phyloP scores from a whole-genome alignment of 352 stramenopile genomes.

The Pythium chondricola region DNA sequence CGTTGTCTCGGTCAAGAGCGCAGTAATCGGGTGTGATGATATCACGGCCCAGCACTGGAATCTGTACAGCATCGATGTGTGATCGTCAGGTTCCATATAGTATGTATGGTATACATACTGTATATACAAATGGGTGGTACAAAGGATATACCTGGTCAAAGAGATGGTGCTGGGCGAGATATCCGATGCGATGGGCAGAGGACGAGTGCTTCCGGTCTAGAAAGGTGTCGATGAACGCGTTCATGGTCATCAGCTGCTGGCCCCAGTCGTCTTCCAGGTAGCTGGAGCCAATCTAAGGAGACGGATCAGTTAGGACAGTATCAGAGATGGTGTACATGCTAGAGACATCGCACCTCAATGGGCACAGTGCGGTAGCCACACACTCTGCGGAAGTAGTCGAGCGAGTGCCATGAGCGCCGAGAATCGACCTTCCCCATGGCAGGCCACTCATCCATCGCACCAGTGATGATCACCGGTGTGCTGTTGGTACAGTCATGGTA shows the following conservation, averaged over 20 bases:
- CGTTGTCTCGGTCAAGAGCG: conserved; percentile 40
- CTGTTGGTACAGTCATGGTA: conserved; percentile 15
- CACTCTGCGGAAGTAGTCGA: conserved; percentile 69
- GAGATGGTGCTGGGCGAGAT: conserved; percentile 86
- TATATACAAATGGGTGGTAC: neutral
- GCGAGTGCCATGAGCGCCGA: conserved; percentile 41
- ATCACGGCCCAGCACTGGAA: conserved; percentile 66
- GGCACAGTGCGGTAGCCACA: conserved; percentile 70
- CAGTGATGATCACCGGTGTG: conserved; percentile 66
- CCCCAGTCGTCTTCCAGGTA: conserved; percentile 78
- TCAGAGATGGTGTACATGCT: too few relatives aligned
- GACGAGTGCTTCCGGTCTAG: neutral
- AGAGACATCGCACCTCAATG: conserved; percentile 57
- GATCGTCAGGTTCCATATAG: neutral
- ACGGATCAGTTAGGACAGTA: too few relatives aligned
- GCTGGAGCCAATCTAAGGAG: conserved; percentile 57
- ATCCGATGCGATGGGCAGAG: conserved; percentile 36
- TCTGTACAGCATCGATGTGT: conserved; percentile 26
- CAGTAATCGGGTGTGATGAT: conserved; percentile 89
- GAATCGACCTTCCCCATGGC: conserved; percentile 39
- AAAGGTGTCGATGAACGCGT: conserved; percentile 74
- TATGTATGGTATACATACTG: neutral
- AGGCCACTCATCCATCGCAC: conserved; percentile 78
- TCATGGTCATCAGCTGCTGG: conserved; percentile 76
- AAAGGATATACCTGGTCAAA: conserved; percentile 73